Percentiles rank a stretch among this genome's conserved stretches.
Evolutionary conservation across 108 stramenopile genomes (phyloP).

Genomic region (Tribonema minus): DNA sequence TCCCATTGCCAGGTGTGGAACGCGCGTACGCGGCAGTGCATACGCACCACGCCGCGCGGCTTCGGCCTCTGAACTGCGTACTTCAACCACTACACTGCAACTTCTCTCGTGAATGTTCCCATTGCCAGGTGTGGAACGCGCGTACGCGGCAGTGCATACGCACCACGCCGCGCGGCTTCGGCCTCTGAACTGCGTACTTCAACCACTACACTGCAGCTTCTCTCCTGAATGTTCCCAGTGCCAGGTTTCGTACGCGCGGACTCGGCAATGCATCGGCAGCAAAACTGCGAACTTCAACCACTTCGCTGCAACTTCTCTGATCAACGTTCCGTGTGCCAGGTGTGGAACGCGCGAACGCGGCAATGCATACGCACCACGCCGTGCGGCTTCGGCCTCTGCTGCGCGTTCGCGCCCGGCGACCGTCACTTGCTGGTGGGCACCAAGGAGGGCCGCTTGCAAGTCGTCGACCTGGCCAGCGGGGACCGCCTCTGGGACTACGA

Average conservation of each 20-base stretch:
- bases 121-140: constrained; percentile 76
- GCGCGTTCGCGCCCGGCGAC: constrained; percentile 83
- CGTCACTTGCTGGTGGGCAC: constrained; percentile 50
- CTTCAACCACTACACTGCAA: too few species aligned
- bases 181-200: too few species aligned
- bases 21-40: constrained; percentile 69
- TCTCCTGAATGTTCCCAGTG: too few species aligned
- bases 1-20: constrained; percentile 77
- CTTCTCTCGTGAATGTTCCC: neutral
- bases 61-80: too few species aligned
- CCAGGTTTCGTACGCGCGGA: constrained; percentile 78
- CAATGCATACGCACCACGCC: constrained; percentile 72
- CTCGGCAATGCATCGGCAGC: too few species aligned
- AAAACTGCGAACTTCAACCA: too few species aligned
- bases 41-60: constrained; percentile 67
- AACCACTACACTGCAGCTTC: too few species aligned
- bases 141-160: constrained; percentile 73
- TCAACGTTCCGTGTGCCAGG: too few species aligned
- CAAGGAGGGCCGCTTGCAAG: constrained; percentile 42
- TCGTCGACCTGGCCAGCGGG: constrained; percentile 27
- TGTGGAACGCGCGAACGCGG: constrained; percentile 68
- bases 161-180: constrained; percentile 68
- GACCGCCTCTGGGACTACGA: constrained; percentile 35
- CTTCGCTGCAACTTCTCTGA: too few species aligned
- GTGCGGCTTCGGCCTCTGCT: constrained; percentile 76